Evolutionary conservation across 139 green algal species (phyloP).

Genomic region (Edaphochlamys debaryana): DNA sequence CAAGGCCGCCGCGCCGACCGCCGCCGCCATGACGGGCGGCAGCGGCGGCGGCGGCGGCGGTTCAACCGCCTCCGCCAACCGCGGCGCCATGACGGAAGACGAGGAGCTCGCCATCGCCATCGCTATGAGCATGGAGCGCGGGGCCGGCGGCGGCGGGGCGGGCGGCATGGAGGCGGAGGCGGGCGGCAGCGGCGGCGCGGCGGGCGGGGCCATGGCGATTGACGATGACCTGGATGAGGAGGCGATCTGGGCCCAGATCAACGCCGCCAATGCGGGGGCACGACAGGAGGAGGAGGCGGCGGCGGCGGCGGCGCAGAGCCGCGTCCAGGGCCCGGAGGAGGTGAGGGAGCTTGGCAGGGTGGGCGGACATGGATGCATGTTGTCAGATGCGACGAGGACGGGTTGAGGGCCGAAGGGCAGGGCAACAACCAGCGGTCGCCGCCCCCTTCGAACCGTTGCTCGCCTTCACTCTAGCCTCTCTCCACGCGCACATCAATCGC

Average conservation of each 20-base stretch:
- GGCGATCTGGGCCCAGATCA: conserved; percentile 46
- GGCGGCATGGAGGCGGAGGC: neutral
- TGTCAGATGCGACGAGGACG: too few relatives aligned
- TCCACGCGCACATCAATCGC: too few relatives aligned
- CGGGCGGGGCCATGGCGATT: neutral
- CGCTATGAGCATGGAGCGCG: conserved; percentile 66
- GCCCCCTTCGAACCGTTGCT: too few relatives aligned
- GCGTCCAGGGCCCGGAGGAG: conserved; percentile 11
- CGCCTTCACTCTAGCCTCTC: too few relatives aligned
- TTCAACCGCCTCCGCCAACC: too few relatives aligned
- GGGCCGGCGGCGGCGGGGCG: neutral
- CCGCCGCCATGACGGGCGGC: neutral
- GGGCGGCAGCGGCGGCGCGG: neutral
- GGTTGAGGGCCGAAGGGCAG: neutral
- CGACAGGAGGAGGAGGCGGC: too few relatives aligned
- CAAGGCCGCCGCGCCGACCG: conserved; percentile 17
- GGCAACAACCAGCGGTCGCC: too few relatives aligned
- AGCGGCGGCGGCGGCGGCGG: neutral
- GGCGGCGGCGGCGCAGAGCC: neutral
- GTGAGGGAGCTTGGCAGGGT: neutral
- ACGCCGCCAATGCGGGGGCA: conserved; percentile 27
- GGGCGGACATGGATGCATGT: neutral
- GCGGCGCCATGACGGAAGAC: conserved; percentile 64
- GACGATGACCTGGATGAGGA: conserved; percentile 46
- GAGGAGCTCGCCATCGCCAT: conserved; percentile 76